Evolutionary conservation across 495 filamentous ascomycete genomes (phyloP).

Genomic region (Neurospora sp.): DNA sequence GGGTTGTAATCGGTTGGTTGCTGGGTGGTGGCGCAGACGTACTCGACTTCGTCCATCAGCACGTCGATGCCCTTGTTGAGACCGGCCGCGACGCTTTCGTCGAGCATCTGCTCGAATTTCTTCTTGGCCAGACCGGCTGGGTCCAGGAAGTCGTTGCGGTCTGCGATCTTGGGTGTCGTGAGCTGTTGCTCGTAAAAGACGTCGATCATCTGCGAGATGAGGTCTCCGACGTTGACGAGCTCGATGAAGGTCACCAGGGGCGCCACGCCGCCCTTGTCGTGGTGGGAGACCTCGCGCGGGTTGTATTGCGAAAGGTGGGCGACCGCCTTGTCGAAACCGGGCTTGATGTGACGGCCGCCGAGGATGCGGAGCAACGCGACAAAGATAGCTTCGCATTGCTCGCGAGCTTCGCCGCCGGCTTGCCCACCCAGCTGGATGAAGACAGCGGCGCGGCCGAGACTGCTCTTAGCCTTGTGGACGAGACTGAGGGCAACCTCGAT

Average conservation of each 20-base stretch:
- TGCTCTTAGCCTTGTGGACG: conserved; percentile 83
- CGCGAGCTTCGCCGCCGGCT: conserved; percentile 70
- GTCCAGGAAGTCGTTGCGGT: conserved; percentile 89
- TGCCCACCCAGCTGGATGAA: conserved; percentile 73
- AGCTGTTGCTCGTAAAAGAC: conserved; percentile 98
- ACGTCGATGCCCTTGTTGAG: conserved; percentile 97
- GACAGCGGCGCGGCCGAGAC: conserved; percentile 72
- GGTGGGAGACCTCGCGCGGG: conserved; percentile 71
- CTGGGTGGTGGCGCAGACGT: conserved; percentile 83
- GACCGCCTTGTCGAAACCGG: conserved; percentile 85
- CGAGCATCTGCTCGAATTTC: conserved; percentile 97
- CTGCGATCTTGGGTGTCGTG: conserved; percentile 67
- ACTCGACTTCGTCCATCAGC: conserved; percentile 96
- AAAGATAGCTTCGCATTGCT: conserved; percentile 88
- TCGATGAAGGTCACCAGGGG: conserved; percentile 95
- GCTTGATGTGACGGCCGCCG: conserved; percentile 76
- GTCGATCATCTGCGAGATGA: conserved; percentile 98
- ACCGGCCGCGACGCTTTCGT: conserved; percentile 91
- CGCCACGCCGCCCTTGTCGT: conserved; percentile 62
- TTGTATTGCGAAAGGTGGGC: conserved; percentile 86
- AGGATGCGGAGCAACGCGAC: conserved; percentile 72
- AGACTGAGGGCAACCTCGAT: conserved; percentile 88
- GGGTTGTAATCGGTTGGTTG: conserved; percentile 87
- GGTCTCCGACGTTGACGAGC: conserved; percentile 93
- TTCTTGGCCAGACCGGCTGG: conserved; percentile 91